phyloP scores from a whole-genome alignment of 2,329 filamentous ascomycete genomes.

The Aspergillus neotritici region DNA sequence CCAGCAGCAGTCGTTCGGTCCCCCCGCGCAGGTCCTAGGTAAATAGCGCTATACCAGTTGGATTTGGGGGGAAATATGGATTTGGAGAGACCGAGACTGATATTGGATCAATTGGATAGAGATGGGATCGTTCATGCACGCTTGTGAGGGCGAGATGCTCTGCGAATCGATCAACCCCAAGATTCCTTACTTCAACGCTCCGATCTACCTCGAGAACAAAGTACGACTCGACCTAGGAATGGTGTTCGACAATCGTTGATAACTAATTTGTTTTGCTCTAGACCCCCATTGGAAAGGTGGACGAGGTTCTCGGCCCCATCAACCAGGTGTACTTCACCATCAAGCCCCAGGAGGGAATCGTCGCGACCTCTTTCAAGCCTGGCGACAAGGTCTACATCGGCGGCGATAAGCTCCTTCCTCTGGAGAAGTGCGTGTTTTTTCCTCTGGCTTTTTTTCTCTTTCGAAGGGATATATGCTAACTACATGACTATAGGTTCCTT shows the following conservation, averaged over 20 bases:
- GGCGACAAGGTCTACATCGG: constrained; percentile 98
- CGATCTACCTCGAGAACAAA: constrained; percentile 99
- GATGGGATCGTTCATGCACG: constrained; percentile 91
- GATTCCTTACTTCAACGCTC: constrained; percentile 97
- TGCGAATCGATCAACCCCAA: constrained; percentile 94
- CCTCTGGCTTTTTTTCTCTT: not conserved
- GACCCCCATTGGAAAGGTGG: constrained; percentile 90
- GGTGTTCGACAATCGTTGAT: constrained; percentile 2
- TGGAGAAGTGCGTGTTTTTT: constrained; percentile 61
- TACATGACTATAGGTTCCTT: constrained; percentile 59
- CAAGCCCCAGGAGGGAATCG: constrained; percentile 93
- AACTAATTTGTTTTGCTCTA: constrained; percentile 26
- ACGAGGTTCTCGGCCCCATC: constrained; percentile 94
- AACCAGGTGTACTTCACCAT: constrained; percentile 99
- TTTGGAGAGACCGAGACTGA: constrained; percentile 23
- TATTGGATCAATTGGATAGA: constrained; percentile 46
- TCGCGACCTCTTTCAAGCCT: constrained; percentile 86
- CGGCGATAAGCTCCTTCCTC: constrained; percentile 84
- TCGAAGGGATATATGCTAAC: constrained; percentile 12
- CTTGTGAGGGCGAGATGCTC: constrained; percentile 95
- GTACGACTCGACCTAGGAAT: constrained; percentile 37
- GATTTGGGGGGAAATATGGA: not conserved
- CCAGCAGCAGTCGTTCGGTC: constrained; percentile 55
- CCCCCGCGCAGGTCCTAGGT: constrained; percentile 57
- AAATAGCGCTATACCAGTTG: constrained; percentile 17